Conservation (phyloP, 306 rosid species). For the Dalbergia cochinchinensis region DNA sequence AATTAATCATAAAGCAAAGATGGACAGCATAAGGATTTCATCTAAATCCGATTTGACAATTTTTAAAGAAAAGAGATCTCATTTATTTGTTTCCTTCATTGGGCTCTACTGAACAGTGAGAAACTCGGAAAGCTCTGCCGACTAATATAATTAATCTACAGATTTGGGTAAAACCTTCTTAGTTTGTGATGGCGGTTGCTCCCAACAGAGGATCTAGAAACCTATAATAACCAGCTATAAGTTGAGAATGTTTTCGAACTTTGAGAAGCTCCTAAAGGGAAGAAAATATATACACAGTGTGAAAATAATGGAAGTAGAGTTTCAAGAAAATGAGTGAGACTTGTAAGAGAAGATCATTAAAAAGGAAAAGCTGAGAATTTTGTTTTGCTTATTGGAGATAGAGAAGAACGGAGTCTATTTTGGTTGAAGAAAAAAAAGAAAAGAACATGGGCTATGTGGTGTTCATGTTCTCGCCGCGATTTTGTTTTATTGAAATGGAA, state of each 20-base stretch:
- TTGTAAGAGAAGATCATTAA: neutral
- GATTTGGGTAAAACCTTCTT: slow-evolving; percentile 2
- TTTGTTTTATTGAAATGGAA: slow-evolving; percentile 5
- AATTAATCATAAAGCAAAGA: neutral
- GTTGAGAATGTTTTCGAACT: neutral
- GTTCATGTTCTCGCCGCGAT: neutral
- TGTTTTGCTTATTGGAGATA: neutral
- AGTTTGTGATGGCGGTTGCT: neutral
- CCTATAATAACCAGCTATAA: slow-evolving; percentile 8
- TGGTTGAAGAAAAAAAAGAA: neutral
- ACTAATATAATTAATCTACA: neutral
- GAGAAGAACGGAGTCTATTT: neutral
- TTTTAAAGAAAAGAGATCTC: neutral
- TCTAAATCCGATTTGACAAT: neutral
- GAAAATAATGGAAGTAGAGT: neutral
- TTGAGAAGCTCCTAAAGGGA: neutral
- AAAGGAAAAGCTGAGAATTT: too few species aligned
- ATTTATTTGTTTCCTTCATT: neutral
- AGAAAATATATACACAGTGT: neutral
- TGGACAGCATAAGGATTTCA: neutral
- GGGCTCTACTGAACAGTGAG: neutral
- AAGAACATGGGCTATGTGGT: neutral
- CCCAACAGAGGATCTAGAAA: slow-evolving; percentile 26
- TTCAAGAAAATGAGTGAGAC: neutral
- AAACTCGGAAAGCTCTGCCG: neutral